Base-by-base conservation (phyloP, 2,329 filamentous ascomycete species). In the Colletotrichum tabaci region DNA sequence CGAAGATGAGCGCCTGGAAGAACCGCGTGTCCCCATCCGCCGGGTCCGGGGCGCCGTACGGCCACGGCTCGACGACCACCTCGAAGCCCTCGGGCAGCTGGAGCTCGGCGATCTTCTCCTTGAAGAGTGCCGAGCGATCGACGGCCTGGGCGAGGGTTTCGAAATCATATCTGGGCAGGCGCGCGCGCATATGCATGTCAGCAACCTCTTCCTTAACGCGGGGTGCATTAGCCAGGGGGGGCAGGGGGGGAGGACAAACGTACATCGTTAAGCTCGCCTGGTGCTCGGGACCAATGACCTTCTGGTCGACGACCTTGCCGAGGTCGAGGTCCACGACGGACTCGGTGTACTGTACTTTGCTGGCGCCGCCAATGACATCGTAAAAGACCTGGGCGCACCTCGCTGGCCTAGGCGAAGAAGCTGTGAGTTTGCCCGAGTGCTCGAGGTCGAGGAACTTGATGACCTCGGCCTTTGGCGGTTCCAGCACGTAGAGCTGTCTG, bases 41-140 rank as follows among this genome's bases (percentile, higher is more conserved):
- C 0, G 75, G 47, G 21, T 82, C 78, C 9, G 77, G 75, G 0
- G 77, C 77, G 46, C 78, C 77, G 38, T 81, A 75, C 52, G 81
- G 67, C 82, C 80, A 82, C 0, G 88, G 70, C 90, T 85, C 83
- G 75, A 85, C 83, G 57, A 80, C 80, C 65, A 85, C 75, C 52
- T 75, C 75, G 67, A 84, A 83, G 26, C 65, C 65, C 44, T 74
- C 69, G 12, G 80, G 81, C 65, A 82, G 71, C 47, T 75, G 67
- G 3, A 82, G 66, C 9, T 76, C 71, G 1, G 74, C 74, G 8
- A 82, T 67, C 62, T 79, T 81, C 9, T 77, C 77, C 47, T 81
- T 72, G 68, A 82, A 81, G 1, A 79, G 61, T 4, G 76, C 64
- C 3, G 80, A 82, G 7, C 75, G 67, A 21, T 77, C 66, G 26